Base-by-base conservation (phyloP, 1,284 basidiomycete genomes). In the Rhodotorula sp. region DNA sequence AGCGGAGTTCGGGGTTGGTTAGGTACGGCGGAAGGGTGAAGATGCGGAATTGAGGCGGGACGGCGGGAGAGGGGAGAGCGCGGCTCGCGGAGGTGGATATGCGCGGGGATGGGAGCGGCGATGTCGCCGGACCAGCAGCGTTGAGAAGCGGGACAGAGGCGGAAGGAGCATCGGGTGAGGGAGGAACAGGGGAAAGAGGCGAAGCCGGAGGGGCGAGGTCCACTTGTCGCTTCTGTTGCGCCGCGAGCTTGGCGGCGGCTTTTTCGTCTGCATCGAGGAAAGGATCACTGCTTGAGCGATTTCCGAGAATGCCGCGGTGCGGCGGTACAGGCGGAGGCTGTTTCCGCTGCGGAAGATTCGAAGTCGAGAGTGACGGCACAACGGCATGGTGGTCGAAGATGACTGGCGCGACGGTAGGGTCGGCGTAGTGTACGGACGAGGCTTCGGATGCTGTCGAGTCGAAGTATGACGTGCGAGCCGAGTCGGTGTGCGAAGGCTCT, bases 11-110 rank as follows among this genome's bases (percentile, higher is more conserved):
- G 18, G 75, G 71, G 53, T 68, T 64, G 58, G 74, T 74, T 16
- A 76, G 65, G 55, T 75, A 74, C 0, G 72, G 31, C 0, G 75
- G 74, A 30, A 75, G 63, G 24, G 68, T 67, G 59, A 76, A 74
- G 58, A 55, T 65, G 15, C 75, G 59, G 64, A 68, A 64, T 44
- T 65, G 69, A 2, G 57, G 58, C 13, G 60, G 61, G 16, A 65
- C 47, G 7, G 62, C 52, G 2, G 62, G 69, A 6, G 55, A 59
- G 11, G 50, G 59, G 26, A 61, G 57, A 37, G 50, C 4, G 40
- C 40, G 40, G 40, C 15, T 44, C 1, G 48, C 40, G 6, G 60
- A 7, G 5, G 20, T 2, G 28, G 60, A 15, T 30, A 26, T 16
- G 16, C 13, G 24, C 15, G 31, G 6, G 9, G 20, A 26, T 5